Evolutionary conservation across 2,329 filamentous ascomycete species (phyloP).

Genomic region (Trichoderma semiorbis): DNA sequence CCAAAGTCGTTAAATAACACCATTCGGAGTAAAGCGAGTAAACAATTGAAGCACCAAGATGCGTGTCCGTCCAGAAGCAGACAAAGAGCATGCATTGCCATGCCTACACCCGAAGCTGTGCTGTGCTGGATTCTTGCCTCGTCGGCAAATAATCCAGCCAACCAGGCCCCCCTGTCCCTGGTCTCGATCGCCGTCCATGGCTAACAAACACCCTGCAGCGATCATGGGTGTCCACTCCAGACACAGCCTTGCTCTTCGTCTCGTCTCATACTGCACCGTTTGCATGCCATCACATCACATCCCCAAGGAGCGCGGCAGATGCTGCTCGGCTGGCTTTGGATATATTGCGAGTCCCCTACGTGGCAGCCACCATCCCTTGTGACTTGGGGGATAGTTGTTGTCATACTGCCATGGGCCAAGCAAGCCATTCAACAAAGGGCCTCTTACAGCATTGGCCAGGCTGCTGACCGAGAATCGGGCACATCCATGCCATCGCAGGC

Average conservation of each 20-base stretch:
- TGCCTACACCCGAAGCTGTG: neutral
- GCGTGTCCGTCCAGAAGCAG: neutral
- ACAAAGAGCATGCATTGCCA: neutral
- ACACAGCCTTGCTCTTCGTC: neutral
- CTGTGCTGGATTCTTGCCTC: neutral
- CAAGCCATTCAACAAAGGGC: neutral
- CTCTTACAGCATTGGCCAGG: neutral
- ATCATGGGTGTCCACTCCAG: neutral
- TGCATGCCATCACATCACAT: neutral
- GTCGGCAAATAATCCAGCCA: neutral
- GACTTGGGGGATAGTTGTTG: neutral
- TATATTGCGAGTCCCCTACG: neutral
- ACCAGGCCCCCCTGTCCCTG: neutral
- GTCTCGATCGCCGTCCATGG: neutral
- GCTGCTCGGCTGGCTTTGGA: neutral
- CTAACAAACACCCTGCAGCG: conserved; percentile 7
- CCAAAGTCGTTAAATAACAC: too few relatives aligned
- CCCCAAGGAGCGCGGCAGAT: neutral
- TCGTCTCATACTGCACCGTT: neutral
- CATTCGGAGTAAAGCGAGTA: neutral
- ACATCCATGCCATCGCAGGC: neutral
- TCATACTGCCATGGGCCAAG: neutral
- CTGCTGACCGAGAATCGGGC: neutral
- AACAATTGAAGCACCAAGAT: neutral
- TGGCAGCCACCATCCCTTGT: neutral